Evolutionary conservation across 306 rosid genomes (phyloP), one percentile per base, ranked within the genome.

Genomic region (Corylus heterophylla): DNA sequence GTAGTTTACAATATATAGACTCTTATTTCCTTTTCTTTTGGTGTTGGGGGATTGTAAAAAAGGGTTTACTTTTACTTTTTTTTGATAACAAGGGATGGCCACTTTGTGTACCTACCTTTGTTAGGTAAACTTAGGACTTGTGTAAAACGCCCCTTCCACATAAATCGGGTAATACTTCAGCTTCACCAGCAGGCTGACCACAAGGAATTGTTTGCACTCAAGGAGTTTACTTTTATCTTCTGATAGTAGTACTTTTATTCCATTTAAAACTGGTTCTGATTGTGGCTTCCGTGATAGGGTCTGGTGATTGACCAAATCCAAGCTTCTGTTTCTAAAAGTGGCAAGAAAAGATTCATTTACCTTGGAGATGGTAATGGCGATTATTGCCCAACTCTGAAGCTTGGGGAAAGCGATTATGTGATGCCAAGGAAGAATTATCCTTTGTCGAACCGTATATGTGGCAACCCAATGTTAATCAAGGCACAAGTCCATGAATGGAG

Each of bases 361-460:
- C 64, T 92, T 76, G 98, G 98, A 88, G 98, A 94, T 78, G 98
- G 97, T 16, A 8, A n/a, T 12, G 95, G 95, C 8, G 98, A 94
- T 84, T 94, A 59, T 76, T 94, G 98, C 84, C 98, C 97, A 1
- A 89, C 89, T 76, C 58, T 88, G 85, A 90, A 73, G 86, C 94
- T 94, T 64, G n/a, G 76, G 55, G 75, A 64, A 73, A 80, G 81
- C 71, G 97, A 94, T 44, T 84, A 79, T 85, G 96, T 92, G 59
- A 89, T 94, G 98, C 96, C 98, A 64, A 90, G 97, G 87, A 88
- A 83, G 90, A 75, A 84, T 54, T 90, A 87, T 87, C 85, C 92
- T 7, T 83, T 94, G 16, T 90, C 87, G 89, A 71, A 87, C 48
- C 66, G 49, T 72, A 88, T 92, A 61, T 62, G 72, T 76, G 54